Evolutionary conservation across 208 protist species (phyloP).

Genomic region (Trichomonas vaginalis): DNA sequence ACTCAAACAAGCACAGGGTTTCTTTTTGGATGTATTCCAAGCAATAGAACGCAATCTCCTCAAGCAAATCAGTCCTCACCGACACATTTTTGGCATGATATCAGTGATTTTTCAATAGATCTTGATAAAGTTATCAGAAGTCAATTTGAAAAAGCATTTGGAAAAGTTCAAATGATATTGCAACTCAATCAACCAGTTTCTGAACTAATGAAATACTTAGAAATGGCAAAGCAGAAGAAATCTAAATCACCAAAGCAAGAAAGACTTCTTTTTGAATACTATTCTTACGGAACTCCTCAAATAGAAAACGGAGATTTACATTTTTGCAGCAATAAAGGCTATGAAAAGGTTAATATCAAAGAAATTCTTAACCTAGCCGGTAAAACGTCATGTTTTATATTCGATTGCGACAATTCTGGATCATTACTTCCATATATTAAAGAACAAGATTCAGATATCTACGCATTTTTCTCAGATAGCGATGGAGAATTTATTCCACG

Average conservation of each 20-base stretch:
- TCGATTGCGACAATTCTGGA: neutral
- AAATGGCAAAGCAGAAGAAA: neutral
- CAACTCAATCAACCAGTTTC: neutral
- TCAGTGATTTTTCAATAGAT: neutral
- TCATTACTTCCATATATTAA: neutral
- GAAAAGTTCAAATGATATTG: neutral
- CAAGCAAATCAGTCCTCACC: neutral
- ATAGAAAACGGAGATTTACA: neutral
- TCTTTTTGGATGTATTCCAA: neutral
- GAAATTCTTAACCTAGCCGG: neutral
- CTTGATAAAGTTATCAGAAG: neutral
- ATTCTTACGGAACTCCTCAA: neutral
- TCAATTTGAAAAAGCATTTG: neutral
- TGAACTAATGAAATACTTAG: neutral
- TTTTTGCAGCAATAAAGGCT: neutral
- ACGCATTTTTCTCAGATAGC: neutral
- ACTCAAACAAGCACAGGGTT: neutral
- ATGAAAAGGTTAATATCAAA: neutral
- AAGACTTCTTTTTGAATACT: neutral
- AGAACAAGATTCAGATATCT: neutral
- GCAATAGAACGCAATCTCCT: neutral
- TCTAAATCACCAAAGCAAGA: neutral
- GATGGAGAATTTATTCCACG: neutral
- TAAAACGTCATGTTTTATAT: neutral
- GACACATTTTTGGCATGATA: neutral